Evolutionary conservation across 345 rosid species (phyloP).

Genomic region (Aquilaria sinensis): DNA sequence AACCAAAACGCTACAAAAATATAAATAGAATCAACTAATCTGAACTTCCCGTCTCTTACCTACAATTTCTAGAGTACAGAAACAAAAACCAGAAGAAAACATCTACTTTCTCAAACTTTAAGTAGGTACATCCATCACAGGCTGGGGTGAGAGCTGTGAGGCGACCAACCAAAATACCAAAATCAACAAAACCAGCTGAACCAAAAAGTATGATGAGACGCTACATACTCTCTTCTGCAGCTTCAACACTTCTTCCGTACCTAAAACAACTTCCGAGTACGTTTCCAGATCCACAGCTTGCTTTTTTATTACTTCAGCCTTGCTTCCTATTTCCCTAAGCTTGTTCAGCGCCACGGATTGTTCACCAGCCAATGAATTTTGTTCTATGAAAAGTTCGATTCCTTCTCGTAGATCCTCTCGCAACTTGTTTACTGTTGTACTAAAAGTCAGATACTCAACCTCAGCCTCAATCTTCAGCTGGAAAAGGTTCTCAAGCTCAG

Average conservation of each 20-base stretch:
- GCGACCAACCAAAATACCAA: constrained; percentile 36
- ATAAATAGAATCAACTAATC: constrained; percentile 4
- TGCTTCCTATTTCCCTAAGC: constrained; percentile 41
- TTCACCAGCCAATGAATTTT: constrained; percentile 33
- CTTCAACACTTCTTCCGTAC: constrained; percentile 39
- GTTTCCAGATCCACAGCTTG: constrained; percentile 48
- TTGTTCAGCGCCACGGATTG: constrained; percentile 32
- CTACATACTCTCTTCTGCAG: constrained; percentile 43
- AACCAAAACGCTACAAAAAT: neutral
- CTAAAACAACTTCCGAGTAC: constrained; percentile 32
- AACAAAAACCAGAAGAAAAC: constrained; percentile 1
- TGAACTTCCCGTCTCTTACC: constrained; percentile 14
- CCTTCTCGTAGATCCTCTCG: constrained; percentile 26
- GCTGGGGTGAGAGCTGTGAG: constrained; percentile 32
- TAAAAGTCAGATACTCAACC: constrained; percentile 51
- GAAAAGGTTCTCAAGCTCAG: constrained; percentile 50
- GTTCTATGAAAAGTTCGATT: constrained; percentile 31
- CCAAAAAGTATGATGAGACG: constrained; percentile 38
- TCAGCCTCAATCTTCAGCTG: constrained; percentile 77
- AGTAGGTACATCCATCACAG: constrained; percentile 48
- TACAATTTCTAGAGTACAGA: constrained; percentile 18
- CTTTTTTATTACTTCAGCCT: constrained; percentile 40
- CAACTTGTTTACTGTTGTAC: constrained; percentile 33
- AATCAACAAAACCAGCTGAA: constrained; percentile 51
- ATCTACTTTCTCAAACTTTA: constrained; percentile 14